These are phyloP conservation scores for Leccinellum luteum DNA, from an alignment of 768 basidiomycete species.

Conservation along the genomic window DNA sequence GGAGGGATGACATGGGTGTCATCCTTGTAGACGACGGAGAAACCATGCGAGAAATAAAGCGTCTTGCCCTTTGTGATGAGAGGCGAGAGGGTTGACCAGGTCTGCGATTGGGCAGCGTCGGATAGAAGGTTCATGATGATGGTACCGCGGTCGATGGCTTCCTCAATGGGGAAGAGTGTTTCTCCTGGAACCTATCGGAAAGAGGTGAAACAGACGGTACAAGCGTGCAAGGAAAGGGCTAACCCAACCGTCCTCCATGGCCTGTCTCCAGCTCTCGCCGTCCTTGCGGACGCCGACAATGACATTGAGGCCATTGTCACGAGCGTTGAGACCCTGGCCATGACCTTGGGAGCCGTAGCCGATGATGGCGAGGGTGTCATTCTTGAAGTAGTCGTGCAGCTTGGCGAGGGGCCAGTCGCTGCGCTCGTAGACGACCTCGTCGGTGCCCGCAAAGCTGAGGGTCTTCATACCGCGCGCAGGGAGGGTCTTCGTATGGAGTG, in stretches of 20 bases:
- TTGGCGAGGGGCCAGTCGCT: constrained; percentile 97
- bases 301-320: constrained; percentile 98
- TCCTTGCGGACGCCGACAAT: constrained; percentile 97
- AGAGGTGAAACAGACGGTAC: neutral
- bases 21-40: constrained; percentile 98
- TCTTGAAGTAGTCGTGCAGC: constrained; percentile 99
- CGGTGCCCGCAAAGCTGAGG: constrained; percentile 92
- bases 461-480: constrained; percentile 85
- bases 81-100: constrained; percentile 86
- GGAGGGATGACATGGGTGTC: constrained; percentile 95
- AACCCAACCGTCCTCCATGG: constrained; percentile 94
- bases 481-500: constrained; percentile 31
- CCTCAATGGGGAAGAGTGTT: constrained; percentile 97
- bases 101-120: constrained; percentile 97
- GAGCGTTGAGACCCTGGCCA: constrained; percentile 97
- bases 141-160: constrained; percentile 92
- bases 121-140: constrained; percentile 99
- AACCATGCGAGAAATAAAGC: constrained; percentile 99
- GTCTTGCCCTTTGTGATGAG: constrained; percentile 99
- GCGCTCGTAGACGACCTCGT: constrained; percentile 93
- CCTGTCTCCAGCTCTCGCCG: constrained; percentile 96
- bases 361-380: constrained; percentile 98
- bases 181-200: constrained; percentile 79
- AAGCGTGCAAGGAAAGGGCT: constrained; percentile 20
- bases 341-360: constrained; percentile 99